Conservation (phyloP, 2,329 filamentous ascomycete genomes). For the Cladosporium austrohemisphaericum region DNA sequence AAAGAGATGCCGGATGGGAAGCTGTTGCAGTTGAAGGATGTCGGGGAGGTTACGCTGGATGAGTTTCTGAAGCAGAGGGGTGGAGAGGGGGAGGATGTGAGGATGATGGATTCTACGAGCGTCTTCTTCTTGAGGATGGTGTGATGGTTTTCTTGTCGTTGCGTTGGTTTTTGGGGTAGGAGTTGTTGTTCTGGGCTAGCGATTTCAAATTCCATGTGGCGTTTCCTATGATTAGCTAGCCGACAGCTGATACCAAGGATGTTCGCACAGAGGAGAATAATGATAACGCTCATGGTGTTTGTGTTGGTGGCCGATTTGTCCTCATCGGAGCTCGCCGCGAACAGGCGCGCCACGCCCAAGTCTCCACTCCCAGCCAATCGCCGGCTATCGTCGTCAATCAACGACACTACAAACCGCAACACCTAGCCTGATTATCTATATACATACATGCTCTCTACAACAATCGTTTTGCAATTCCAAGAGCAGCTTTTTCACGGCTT, state of each 20-base stretch:
- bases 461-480: neutral
- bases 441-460: neutral
- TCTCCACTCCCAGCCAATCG: constrained; percentile 10
- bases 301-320: too few species aligned
- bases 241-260: too few species aligned
- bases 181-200: too few species aligned
- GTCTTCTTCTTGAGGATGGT: neutral
- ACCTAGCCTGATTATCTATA: neutral
- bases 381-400: constrained; percentile 7
- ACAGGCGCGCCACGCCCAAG: too few species aligned
- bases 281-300: neutral
- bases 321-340: too few species aligned
- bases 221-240: too few species aligned
- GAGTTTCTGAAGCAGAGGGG: constrained; percentile 1
- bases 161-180: neutral
- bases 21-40: constrained; percentile 3
- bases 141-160: neutral
- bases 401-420: neutral
- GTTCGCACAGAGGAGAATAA: too few species aligned
- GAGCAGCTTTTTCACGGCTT: too few species aligned
- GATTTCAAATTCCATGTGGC: too few species aligned
- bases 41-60: neutral
- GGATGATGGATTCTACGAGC: constrained; percentile 3
- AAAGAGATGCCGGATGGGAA: constrained; percentile 4
- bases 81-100: constrained; percentile 5